phyloP scores from a whole-genome alignment of 2,329 filamentous ascomycete species.

The Metarhizium anisopliae region DNA sequence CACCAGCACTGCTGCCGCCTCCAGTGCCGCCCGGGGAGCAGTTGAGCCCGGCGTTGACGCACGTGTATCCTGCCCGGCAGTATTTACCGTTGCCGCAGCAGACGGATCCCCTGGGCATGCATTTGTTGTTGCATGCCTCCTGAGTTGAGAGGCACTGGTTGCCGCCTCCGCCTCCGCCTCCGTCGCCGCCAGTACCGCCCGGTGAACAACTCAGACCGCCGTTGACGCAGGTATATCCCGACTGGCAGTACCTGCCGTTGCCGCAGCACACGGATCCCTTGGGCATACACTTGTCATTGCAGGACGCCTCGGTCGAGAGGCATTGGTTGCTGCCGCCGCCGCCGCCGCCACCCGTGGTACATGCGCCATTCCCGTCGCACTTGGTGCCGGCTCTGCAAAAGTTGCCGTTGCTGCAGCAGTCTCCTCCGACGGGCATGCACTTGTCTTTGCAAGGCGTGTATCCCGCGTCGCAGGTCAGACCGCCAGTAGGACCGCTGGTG shows the following conservation, averaged over 20 bases:
- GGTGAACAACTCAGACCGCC: neutral
- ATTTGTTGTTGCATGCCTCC: neutral
- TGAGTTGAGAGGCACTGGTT: neutral
- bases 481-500: neutral
- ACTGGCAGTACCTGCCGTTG: neutral
- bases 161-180: neutral
- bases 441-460: neutral
- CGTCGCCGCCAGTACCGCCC: neutral
- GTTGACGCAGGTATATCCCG: neutral
- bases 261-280: constrained; percentile 1
- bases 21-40: neutral
- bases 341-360: neutral
- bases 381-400: constrained; percentile 1
- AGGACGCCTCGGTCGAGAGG: neutral
- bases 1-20: neutral
- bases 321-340: neutral
- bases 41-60: neutral
- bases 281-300: neutral
- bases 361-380: neutral
- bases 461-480: neutral
- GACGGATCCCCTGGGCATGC: neutral
- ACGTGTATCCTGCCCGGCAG: neutral
- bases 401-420: constrained; percentile 3
- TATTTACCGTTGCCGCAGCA: neutral
- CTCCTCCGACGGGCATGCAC: neutral